Percentiles rank a stretch among this genome's conserved stretches.
phyloP scores from a whole-genome alignment of 2,329 filamentous ascomycete genomes.

The Lachnellula subtilissima region DNA sequence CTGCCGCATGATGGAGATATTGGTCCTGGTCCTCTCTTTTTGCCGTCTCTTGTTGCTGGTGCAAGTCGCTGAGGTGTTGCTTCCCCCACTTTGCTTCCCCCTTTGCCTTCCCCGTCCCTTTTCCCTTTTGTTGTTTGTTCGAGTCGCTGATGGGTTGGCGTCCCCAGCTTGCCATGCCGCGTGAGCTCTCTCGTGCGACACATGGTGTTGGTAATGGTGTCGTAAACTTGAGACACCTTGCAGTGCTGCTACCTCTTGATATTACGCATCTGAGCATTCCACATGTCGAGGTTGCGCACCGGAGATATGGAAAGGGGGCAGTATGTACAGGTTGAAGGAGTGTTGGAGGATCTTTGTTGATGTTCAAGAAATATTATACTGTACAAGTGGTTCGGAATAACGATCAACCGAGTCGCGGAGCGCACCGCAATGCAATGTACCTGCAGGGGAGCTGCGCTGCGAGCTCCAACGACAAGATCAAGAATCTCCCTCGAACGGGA shows the following conservation, averaged over 20 bases:
- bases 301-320: not conserved
- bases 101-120: not conserved
- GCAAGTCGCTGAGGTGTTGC: not conserved
- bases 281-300: constrained; percentile 12
- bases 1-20: too few relatives aligned
- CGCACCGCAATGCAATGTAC: not conserved
- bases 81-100: too few relatives aligned
- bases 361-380: not conserved
- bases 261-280: constrained; percentile 26
- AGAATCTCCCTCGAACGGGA: not conserved
- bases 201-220: not conserved
- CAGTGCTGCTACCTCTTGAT: constrained; percentile 19
- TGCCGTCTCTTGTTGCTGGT: not conserved
- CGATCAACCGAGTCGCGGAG: constrained; percentile 17
- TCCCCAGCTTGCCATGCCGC: not conserved
- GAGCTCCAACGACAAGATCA: not conserved
- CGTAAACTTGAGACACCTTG: constrained; percentile 7
- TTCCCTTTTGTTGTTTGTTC: not conserved
- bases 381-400: not conserved
- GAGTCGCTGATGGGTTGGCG: not conserved
- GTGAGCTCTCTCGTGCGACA: not conserved
- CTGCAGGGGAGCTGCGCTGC: constrained; percentile 10
- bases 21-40: not conserved
- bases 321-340: constrained; percentile 1
- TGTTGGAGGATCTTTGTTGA: not conserved